Percentiles rank a stretch among this genome's conserved stretches.
These are phyloP conservation scores for Wickerhamiella azyma DNA, from an alignment of 805 yeast species.

Conservation along the genomic window DNA sequence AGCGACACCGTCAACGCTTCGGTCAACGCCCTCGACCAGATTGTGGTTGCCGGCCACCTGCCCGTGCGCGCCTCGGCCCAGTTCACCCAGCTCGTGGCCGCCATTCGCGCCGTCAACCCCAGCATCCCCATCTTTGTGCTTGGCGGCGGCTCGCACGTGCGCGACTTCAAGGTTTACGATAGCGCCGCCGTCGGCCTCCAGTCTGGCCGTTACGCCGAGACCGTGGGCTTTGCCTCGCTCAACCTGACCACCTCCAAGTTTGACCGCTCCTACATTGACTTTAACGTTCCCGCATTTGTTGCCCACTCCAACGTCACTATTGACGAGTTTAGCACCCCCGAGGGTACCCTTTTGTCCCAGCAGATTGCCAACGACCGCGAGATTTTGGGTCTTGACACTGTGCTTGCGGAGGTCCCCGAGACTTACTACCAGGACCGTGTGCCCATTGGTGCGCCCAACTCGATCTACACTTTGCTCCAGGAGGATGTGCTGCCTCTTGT, in stretches of 20 bases:
- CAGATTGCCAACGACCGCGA: slow-evolving; percentile 33
- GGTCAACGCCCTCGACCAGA: slow-evolving; percentile 38
- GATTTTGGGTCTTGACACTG: slow-evolving; percentile 38
- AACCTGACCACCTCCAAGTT: slow-evolving; percentile 27
- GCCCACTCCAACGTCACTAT: slow-evolving; percentile 32
- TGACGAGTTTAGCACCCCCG: slow-evolving; percentile 34
- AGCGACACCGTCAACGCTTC: slow-evolving; percentile 19
- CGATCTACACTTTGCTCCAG: slow-evolving; percentile 47
- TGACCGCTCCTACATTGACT: slow-evolving; percentile 60
- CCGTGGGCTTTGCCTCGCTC: slow-evolving; percentile 68
- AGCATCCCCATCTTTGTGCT: slow-evolving; percentile 58
- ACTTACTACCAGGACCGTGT: slow-evolving; percentile 56
- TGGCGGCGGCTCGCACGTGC: slow-evolving; percentile 87
- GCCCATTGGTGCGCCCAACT: slow-evolving; percentile 43
- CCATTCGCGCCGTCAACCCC: slow-evolving; percentile 46
- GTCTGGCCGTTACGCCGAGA: slow-evolving; percentile 84
- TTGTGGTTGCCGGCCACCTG: slow-evolving; percentile 64
- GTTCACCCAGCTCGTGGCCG: slow-evolving; percentile 32
- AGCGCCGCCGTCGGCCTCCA: slow-evolving; percentile 56
- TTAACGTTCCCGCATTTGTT: slow-evolving; percentile 54
- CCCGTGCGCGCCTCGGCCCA: slow-evolving; percentile 54
- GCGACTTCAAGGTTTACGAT: slow-evolving; percentile 67
- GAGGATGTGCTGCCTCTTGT: slow-evolving; percentile 39
- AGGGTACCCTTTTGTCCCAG: slow-evolving; percentile 37
- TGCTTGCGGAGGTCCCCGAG: slow-evolving; percentile 47